phyloP scores from a whole-genome alignment of 106 monocot genomes.

The Acorus gramineus region DNA sequence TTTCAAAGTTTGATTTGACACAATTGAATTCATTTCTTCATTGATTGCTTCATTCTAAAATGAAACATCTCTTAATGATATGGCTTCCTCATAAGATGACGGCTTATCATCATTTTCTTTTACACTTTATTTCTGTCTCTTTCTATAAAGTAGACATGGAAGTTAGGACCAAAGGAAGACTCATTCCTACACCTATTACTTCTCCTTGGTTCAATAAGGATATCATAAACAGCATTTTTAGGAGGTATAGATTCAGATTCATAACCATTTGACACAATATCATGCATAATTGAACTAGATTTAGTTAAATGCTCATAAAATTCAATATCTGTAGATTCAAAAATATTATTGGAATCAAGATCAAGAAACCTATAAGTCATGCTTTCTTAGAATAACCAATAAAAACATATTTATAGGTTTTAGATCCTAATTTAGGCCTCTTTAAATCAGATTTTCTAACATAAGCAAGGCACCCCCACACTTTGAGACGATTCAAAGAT shows the following conservation, averaged over 20 bases:
- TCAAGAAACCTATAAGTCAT: no score
- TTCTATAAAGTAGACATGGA: background rate
- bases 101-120: background rate
- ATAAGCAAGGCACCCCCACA: no score
- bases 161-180: background rate
- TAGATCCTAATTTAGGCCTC: no score
- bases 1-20: background rate
- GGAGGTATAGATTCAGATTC: background rate
- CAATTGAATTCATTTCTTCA: background rate
- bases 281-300: background rate
- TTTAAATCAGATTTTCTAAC: no score
- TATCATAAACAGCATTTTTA: background rate
- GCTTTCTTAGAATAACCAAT: no score
- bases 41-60: background rate
- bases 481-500: no score
- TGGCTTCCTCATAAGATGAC: background rate
- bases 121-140: background rate
- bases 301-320: background rate
- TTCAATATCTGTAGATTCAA: constrained; percentile 1
- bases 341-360: background rate
- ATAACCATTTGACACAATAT: background rate
- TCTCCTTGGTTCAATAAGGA: background rate
- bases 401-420: no score
- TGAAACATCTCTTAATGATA: no score
- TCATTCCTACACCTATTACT: background rate